Evolutionary conservation across 208 protist species (phyloP), one percentile per base, ranked within the genome.

Genomic region (Crithidia brevicula): DNA sequence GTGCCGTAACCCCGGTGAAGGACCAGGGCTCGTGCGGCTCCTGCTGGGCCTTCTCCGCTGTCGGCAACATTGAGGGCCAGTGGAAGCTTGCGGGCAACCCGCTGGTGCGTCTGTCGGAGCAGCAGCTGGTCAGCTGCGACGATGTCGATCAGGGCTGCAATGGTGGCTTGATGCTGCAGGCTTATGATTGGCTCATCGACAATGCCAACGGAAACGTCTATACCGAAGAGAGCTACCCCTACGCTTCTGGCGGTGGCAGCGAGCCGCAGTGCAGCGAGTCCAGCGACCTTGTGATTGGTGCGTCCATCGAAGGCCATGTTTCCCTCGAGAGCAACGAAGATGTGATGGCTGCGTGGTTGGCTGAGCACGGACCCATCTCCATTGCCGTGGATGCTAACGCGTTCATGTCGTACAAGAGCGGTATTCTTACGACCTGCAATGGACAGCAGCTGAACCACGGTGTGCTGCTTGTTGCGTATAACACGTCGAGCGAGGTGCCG

Each of bases 21-120:
- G 87, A 98, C 75, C 96, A 98, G 82, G 93, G 91, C 33, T 51
- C 49, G 31, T 99, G 97, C 77, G 98, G 97, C 59, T 96, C 88
- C 4, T 98, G 97, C 86, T 99, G 97, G 97, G 68, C 96, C 28
- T 99, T 99, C 84, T 94, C 88, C 9, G 49, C 87, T 16, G 74
- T 83, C 20, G 87, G 84, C 40, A 87, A 80, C 73, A 89, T 93
- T 28, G 87, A 93, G 71, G 64, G 77, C 10, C 83, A 89, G 59
- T 91, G 79, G 77, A 40, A 62, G 49, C 49, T 94, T 28, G 73
- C 81, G n/a, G 84, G 79, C 42, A 25, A 94, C 56, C 20, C 60
- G 18, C 78, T 98, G 43, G 68, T 72, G 46, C 40, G 51, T 9
- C 74, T 99, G 23, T 98, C 95, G 8, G 96, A 98, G 83, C 90